A percentile compares a stretch with the other conserved stretches of the same genome.
Conservation (phyloP, 169 alveolate species). For the Plasmodium coatneyi region DNA sequence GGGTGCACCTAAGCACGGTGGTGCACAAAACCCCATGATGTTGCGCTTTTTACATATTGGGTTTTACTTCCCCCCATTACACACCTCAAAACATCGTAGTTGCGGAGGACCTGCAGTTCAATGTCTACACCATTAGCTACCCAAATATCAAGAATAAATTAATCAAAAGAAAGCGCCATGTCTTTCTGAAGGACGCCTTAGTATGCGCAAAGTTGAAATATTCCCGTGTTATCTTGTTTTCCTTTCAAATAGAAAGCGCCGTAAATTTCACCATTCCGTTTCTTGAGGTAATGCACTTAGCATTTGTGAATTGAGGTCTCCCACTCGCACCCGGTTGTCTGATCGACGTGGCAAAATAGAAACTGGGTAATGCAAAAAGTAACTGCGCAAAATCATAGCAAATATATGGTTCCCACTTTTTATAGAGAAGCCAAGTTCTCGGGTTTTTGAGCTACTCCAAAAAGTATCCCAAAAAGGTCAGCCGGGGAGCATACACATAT, state of each 20-base stretch:
- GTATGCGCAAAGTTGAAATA: conserved; percentile 34
- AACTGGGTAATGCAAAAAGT: not conserved
- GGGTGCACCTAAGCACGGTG: not conserved
- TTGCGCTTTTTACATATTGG: not conserved
- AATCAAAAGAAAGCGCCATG: conserved; percentile 14
- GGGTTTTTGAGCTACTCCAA: conserved; percentile 62
- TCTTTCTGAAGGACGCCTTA: conserved; percentile 49
- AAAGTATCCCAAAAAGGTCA: conserved; percentile 44
- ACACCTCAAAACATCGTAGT: not conserved
- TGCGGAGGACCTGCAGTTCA: conserved; percentile 32
- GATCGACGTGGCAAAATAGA: not conserved
- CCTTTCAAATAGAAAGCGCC: conserved; percentile 66
- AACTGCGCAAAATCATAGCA: not conserved
- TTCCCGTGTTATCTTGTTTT: conserved; percentile 40
- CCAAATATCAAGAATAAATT: conserved; percentile 37
- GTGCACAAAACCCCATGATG: not conserved
- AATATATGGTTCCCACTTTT: conserved; percentile 6
- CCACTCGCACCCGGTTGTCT: not conserved
- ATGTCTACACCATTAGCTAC: conserved; percentile 45
- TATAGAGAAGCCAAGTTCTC: conserved; percentile 44
- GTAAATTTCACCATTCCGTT: conserved; percentile 49
- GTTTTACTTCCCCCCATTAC: not conserved
- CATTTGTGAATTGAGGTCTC: not conserved
- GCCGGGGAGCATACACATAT: not conserved
- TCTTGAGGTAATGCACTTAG: conserved; percentile 26